Evolutionary conservation across 225 moss, liverwort and hornwort genomes (phyloP).

Genomic region (Takakia lepidozioides): DNA sequence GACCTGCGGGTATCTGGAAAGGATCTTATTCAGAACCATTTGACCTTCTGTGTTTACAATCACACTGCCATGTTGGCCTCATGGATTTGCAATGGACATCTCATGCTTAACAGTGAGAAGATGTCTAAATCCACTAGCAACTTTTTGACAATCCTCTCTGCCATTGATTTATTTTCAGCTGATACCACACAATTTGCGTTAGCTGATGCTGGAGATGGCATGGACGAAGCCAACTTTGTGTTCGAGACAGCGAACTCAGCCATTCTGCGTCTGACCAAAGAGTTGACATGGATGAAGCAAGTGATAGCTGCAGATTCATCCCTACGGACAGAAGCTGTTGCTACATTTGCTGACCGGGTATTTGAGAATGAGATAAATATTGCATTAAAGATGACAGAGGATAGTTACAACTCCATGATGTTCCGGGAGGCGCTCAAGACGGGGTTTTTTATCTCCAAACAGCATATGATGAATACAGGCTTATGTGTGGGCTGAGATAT

Average conservation of each 20-base stretch:
- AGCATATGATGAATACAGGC: conserved; percentile 28
- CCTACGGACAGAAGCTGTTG: conserved; percentile 40
- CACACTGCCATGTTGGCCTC: conserved; percentile 83
- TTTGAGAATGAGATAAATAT: conserved; percentile 93
- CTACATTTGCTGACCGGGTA: conserved; percentile 73
- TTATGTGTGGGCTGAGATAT: conserved; percentile 31
- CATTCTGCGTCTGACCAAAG: conserved; percentile 60
- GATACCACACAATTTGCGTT: conserved; percentile 64
- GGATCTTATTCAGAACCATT: conserved; percentile 91
- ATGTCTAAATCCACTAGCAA: conserved; percentile 68
- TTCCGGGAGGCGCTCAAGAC: conserved; percentile 44
- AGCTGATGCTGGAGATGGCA: conserved; percentile 62
- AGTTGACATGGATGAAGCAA: conserved; percentile 63
- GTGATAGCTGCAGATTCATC: conserved; percentile 46
- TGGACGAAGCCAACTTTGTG: conserved; percentile 71
- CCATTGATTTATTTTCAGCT: conserved; percentile 53
- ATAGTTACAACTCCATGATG: conserved; percentile 63
- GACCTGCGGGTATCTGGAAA: conserved; percentile 90
- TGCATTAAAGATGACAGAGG: conserved; percentile 67
- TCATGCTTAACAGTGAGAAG: conserved; percentile 71
- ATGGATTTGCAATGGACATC: conserved; percentile 84
- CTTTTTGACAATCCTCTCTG: conserved; percentile 48
- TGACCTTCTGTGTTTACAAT: conserved; percentile 87
- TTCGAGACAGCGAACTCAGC: conserved; percentile 72
- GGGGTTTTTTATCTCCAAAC: conserved; percentile 41